These are phyloP conservation scores for Lactarius akahatsu DNA, from an alignment of 768 basidiomycete species.

Conservation along the genomic window DNA sequence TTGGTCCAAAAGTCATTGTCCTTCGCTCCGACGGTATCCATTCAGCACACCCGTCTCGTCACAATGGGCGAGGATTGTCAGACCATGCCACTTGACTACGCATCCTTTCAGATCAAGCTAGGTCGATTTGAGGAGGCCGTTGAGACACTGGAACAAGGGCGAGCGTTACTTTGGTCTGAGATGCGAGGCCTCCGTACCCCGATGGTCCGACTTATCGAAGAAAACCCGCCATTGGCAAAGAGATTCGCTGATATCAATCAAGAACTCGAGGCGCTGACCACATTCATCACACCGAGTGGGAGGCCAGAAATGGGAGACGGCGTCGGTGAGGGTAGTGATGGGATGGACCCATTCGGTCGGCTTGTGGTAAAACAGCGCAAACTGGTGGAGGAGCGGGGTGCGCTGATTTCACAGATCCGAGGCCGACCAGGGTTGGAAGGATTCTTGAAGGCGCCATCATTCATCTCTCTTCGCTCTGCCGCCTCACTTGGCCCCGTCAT, in stretches of 20 bases:
- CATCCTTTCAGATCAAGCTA: slow-evolving; percentile 8
- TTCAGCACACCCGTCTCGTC: neutral
- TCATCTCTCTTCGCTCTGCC: neutral
- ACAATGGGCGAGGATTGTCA: neutral
- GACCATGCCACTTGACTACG: neutral
- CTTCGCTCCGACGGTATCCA: neutral
- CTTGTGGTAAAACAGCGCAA: neutral
- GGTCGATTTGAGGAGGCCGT: slow-evolving; percentile 6
- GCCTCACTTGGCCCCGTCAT: slow-evolving; percentile 12
- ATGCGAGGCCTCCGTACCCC: slow-evolving; percentile 5
- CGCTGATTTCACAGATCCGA: neutral
- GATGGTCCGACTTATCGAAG: neutral
- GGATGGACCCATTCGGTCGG: neutral
- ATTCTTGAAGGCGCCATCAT: slow-evolving; percentile 2
- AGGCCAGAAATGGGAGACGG: neutral
- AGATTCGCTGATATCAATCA: neutral
- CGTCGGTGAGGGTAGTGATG: neutral
- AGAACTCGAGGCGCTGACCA: neutral
- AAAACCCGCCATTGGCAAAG: neutral
- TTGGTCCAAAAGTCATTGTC: neutral
- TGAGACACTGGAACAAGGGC: slow-evolving; percentile 17
- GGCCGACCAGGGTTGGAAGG: neutral
- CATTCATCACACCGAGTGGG: too few species aligned
- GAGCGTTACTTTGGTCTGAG: slow-evolving; percentile 11
- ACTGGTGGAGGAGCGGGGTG: slow-evolving; percentile 3